A percentile compares a stretch with the other conserved stretches of the same genome.
Conservation (phyloP, 2,329 filamentous ascomycete species). For the Hypoxylon sp. region DNA sequence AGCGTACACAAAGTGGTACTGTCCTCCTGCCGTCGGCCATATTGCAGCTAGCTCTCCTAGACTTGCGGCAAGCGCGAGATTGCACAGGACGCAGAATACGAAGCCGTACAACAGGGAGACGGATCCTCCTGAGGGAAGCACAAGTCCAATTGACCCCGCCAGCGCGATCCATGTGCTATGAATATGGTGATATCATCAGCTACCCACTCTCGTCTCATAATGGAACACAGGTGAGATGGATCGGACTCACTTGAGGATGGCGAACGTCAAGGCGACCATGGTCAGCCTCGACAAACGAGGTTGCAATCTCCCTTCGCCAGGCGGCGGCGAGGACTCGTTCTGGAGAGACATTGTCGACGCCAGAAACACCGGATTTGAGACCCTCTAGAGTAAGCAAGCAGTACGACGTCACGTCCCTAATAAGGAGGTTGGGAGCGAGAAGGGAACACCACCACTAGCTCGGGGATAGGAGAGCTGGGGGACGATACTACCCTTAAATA, state of each 20-base stretch:
- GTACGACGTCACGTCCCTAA: constrained; percentile 25
- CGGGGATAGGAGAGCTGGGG: background rate
- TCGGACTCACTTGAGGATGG: constrained; percentile 59
- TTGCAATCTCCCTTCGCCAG: constrained; percentile 54
- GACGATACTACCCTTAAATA: constrained; percentile 25
- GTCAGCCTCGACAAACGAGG: constrained; percentile 58
- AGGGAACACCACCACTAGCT: background rate
- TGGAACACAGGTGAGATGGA: background rate
- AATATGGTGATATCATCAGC: background rate
- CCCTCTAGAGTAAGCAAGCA: background rate
- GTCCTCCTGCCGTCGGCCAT: constrained; percentile 63
- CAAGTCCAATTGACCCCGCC: constrained; percentile 60
- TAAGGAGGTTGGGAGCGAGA: background rate
- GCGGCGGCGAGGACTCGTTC: constrained; percentile 9
- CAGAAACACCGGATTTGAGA: background rate
- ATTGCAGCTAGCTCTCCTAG: constrained; percentile 61
- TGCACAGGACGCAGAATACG: constrained; percentile 62
- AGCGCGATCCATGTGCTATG: constrained; percentile 59
- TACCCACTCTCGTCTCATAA: background rate
- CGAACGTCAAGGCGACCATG: constrained; percentile 62
- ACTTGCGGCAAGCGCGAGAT: constrained; percentile 59
- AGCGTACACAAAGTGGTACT: constrained; percentile 63
- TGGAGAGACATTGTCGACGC: constrained; percentile 22
- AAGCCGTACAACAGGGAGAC: constrained; percentile 62
- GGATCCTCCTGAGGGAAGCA: constrained; percentile 60